Conservation (phyloP, 2,329 filamentous ascomycete species). For the Fusarium irregulare region DNA sequence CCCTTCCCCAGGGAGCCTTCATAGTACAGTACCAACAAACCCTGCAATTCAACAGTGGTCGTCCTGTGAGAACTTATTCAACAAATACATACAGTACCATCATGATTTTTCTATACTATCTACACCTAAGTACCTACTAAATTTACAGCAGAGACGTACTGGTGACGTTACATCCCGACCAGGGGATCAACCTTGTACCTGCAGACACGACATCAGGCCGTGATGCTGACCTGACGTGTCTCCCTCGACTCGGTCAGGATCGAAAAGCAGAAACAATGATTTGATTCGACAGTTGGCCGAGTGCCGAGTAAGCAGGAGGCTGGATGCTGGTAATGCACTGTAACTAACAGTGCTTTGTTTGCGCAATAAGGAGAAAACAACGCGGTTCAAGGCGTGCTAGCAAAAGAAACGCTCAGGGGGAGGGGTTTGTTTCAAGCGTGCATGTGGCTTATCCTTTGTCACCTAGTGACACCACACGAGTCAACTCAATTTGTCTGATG, state of each 20-base stretch:
- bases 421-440: slow-evolving; percentile 22
- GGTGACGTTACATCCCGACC: slow-evolving; percentile 22
- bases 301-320: background rate
- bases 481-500: background rate
- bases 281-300: background rate
- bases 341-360: background rate
- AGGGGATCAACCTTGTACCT: slow-evolving; percentile 28
- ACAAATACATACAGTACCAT: background rate
- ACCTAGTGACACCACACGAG: background rate
- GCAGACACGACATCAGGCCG: slow-evolving; percentile 16
- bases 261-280: background rate
- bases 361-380: background rate
- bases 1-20: background rate
- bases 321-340: background rate
- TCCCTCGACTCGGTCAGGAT: background rate
- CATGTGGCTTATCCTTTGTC: slow-evolving; percentile 22
- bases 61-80: background rate
- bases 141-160: background rate
- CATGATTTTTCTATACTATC: background rate
- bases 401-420: slow-evolving; percentile 1
- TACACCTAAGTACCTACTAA: background rate
- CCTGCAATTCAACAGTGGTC: background rate
- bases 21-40: background rate
- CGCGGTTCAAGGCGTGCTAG: background rate
- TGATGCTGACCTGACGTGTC: slow-evolving; percentile 41